These are phyloP conservation scores for Penicillium sp. DNA, from an alignment of 2,329 filamentous ascomycete species.

Conservation along the genomic window DNA sequence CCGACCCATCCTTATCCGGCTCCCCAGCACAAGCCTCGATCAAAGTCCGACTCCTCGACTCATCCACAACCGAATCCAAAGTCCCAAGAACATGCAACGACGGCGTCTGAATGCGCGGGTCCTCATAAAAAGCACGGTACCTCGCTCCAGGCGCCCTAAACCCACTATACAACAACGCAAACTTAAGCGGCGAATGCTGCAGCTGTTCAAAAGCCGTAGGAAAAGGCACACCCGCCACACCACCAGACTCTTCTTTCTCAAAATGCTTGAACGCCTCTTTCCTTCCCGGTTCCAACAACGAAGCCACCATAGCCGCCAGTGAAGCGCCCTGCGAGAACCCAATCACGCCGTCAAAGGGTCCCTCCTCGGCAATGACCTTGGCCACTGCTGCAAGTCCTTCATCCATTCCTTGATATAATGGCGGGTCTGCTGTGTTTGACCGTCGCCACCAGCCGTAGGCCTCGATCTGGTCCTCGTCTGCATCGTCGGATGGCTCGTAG, in stretches of 20 bases:
- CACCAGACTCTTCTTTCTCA: conserved; percentile 12
- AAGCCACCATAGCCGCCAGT: conserved; percentile 66
- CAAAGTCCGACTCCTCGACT: conserved; percentile 63
- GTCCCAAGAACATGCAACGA: conserved; percentile 77
- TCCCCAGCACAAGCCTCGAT: conserved; percentile 59
- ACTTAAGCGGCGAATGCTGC: conserved; percentile 57
- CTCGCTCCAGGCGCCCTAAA: conserved; percentile 62
- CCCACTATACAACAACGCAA: conserved; percentile 72
- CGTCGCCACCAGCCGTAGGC: conserved; percentile 80
- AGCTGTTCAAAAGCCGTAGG: conserved; percentile 47
- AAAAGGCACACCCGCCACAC: conserved; percentile 45
- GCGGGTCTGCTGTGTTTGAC: conserved; percentile 56
- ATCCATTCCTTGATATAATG: conserved; percentile 65
- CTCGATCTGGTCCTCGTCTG: conserved; percentile 54
- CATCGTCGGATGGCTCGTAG: conserved; percentile 48
- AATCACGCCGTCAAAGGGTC: conserved; percentile 70
- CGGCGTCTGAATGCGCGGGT: conserved; percentile 67
- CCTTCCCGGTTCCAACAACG: conserved; percentile 59
- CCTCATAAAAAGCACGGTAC: conserved; percentile 66
- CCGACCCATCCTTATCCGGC: conserved; percentile 49
- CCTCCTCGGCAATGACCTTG: conserved; percentile 56
- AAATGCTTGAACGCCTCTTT: conserved; percentile 48
- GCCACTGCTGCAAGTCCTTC: conserved; percentile 63
- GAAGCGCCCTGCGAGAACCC: conserved; percentile 81
- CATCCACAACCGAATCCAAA: conserved; percentile 83